Evolutionary conservation across 306 rosid species (phyloP).

Genomic region (Vigna mungo): DNA sequence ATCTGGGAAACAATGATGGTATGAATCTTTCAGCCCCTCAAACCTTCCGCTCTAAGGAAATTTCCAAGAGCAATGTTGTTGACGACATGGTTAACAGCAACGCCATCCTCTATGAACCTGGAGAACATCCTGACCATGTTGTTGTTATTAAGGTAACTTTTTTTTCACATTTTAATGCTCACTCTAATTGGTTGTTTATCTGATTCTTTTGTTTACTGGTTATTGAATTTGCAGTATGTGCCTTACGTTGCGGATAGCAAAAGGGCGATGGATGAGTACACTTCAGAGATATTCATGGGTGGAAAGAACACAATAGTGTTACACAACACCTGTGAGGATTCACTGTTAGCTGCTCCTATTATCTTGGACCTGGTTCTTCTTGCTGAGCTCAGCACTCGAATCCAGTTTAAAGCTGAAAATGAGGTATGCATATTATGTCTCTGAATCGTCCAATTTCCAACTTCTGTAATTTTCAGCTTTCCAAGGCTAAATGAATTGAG

Average conservation of each 20-base stretch:
- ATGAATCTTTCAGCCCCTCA: constrained; percentile 99
- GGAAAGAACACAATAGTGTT: constrained; percentile 85
- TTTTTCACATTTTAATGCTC: not conserved
- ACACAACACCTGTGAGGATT: constrained; percentile 98
- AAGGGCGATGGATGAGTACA: constrained; percentile 98
- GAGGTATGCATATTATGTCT: constrained; percentile 58
- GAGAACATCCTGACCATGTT: constrained; percentile 97
- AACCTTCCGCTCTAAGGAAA: constrained; percentile 96
- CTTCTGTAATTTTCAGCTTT: not conserved
- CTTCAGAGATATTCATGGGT: constrained; percentile 98
- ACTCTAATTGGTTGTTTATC: not conserved
- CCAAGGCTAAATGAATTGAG: not conserved
- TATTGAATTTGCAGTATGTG: constrained; percentile 63
- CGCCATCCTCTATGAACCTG: constrained; percentile 85
- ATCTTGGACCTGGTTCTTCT: constrained; percentile 94
- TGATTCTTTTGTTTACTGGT: not conserved
- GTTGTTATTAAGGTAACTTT: constrained; percentile 85
- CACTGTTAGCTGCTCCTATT: constrained; percentile 94
- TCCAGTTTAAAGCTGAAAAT: constrained; percentile 81
- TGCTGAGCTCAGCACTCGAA: constrained; percentile 95
- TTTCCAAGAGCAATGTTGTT: constrained; percentile 96
- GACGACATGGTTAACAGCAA: constrained; percentile 98
- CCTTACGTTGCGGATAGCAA: constrained; percentile 94
- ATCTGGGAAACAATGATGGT: constrained; percentile 97
- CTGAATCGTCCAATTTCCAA: not conserved